Evolutionary conservation across 768 basidiomycete genomes (phyloP).

Genomic region (Amanita rubescens): DNA sequence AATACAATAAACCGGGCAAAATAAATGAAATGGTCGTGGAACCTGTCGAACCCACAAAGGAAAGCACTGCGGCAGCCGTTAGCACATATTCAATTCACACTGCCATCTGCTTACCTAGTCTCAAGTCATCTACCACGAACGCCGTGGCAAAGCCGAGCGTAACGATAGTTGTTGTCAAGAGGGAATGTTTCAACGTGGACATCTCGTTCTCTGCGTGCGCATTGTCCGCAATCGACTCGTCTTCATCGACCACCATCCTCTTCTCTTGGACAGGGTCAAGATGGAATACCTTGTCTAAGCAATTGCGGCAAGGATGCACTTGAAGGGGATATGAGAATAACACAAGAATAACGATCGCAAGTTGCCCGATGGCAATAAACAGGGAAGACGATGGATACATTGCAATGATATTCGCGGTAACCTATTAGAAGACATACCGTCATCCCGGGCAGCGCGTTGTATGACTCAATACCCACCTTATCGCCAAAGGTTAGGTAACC

Average conservation of each 20-base stretch:
- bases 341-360: conserved; percentile 88
- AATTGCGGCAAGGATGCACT: conserved; percentile 88
- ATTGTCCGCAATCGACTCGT: conserved; percentile 37
- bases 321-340: conserved; percentile 93
- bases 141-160: conserved; percentile 62
- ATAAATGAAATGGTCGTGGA: conserved; percentile 97
- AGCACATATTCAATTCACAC: neutral
- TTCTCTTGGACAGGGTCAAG: conserved; percentile 27
- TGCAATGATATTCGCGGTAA: conserved; percentile 88
- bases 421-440: conserved; percentile 32
- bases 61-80: conserved; percentile 54
- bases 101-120: conserved; percentile 44
- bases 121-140: conserved; percentile 71
- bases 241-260: conserved; percentile 26
- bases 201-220: conserved; percentile 56
- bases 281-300: conserved; percentile 84
- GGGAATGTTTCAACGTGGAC: conserved; percentile 55
- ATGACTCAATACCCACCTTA: conserved; percentile 38
- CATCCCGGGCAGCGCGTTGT: neutral
- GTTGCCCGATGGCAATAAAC: conserved; percentile 87
- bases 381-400: conserved; percentile 90
- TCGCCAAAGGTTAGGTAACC: conserved; percentile 94
- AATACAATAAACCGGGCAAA: conserved; percentile 88
- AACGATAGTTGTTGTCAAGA: conserved; percentile 65
- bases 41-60: conserved; percentile 95